Base-by-base conservation (phyloP, 1,139 yeast species). In the Blastobotrys buckinghamii region DNA sequence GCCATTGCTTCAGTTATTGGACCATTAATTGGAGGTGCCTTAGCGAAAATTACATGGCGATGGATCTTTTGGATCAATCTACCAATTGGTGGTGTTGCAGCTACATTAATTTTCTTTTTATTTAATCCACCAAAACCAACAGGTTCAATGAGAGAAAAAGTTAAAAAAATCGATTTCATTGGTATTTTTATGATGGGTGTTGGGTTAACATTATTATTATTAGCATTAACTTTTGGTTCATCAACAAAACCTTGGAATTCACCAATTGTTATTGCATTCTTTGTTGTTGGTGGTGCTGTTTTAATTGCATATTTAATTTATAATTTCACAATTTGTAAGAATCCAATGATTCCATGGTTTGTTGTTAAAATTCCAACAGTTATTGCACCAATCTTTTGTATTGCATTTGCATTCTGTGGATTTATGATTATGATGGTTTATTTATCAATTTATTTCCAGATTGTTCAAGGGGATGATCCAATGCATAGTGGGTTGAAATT, bases 51-150 rank as follows among this genome's bases (percentile, higher is more conserved):
- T 1, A 62, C 78, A 13, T 70, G 76, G 44, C 69, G 79, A 17
- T 84, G 90, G 90, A 79, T 86, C 56, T 84, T 83, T 63, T 84
- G 79, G 62, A 72, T 84, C 56, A 84, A 83, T 60, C 64, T 84
- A 49, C 87, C 89, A 2, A 66, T 82, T 35, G 85, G 85, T 15
- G 88, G 82, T 0, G 53, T 74, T 4, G 81, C 84, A 0, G 62
- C 75, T 16, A 58, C 64, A 0, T 58, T 74, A 20, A 68, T 83
- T 41, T 50, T 69, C 5, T 57, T 71, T 32, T 70, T 75, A n/a
- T 80, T 78, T 64, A 69, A 75, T 39, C 85, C 87, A 9, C 82
- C 82, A 9, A 67, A 56, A 42, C 71, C 78, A 1, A 61, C 62
- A 26, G 76, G 77, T 3, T 62, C 66, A 41, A 52, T 73, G 44